Evolutionary conservation across 306 rosid species (phyloP).

Genomic region (Ceratonia siliqua): DNA sequence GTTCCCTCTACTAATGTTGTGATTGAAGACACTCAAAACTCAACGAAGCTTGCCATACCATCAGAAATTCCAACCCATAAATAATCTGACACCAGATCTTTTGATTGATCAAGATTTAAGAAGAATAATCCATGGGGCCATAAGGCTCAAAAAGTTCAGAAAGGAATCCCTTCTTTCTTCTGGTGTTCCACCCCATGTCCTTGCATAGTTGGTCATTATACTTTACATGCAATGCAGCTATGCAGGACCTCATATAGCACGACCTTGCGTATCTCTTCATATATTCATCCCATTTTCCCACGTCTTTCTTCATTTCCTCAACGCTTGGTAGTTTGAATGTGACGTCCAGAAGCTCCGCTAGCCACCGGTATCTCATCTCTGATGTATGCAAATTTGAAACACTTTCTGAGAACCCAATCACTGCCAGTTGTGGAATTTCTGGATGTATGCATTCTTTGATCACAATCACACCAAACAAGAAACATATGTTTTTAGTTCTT

Average conservation of each 20-base stretch:
- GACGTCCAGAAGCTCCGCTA: conserved; percentile 61
- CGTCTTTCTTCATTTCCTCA: conserved; percentile 60
- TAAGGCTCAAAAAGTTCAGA: conserved; percentile 65
- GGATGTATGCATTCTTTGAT: conserved; percentile 52
- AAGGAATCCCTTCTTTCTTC: conserved; percentile 58
- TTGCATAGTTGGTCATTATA: conserved; percentile 63
- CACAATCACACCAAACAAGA: background rate
- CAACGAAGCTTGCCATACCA: no score
- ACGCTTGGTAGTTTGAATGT: conserved; percentile 60
- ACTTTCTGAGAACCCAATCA: conserved; percentile 53
- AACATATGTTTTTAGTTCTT: background rate
- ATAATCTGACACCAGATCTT: background rate
- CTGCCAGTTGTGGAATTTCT: conserved; percentile 47
- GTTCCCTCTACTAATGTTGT: no score
- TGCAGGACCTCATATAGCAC: conserved; percentile 52
- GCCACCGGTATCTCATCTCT: conserved; percentile 71
- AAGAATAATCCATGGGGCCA: conserved; percentile 60
- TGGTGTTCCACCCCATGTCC: conserved; percentile 73
- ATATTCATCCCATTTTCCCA: conserved; percentile 44
- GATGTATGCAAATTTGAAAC: conserved; percentile 56
- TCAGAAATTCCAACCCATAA: background rate
- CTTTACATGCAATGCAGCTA: conserved; percentile 54
- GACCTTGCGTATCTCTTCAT: conserved; percentile 40
- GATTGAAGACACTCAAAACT: no score
- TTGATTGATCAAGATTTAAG: background rate